phyloP scores from a whole-genome alignment of 495 filamentous ascomycete genomes.

The Diplogelasinospora grovesii region DNA sequence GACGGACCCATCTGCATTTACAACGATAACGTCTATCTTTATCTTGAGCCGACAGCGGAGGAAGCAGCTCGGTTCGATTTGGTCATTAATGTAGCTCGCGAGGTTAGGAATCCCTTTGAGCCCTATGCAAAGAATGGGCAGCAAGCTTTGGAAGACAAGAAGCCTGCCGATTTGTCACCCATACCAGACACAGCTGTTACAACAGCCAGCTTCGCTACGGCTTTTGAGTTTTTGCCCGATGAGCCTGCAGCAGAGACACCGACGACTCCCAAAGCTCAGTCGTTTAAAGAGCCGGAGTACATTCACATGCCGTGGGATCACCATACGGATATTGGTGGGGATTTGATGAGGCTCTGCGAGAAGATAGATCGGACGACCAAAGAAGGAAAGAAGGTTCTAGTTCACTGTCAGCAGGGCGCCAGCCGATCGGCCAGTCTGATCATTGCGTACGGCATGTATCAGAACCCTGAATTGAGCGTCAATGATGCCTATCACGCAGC shows the following conservation, averaged over 20 bases:
- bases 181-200: slow-evolving; percentile 67
- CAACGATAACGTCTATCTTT: slow-evolving; percentile 85
- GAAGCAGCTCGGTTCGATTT: slow-evolving; percentile 86
- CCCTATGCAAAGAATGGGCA: slow-evolving; percentile 19
- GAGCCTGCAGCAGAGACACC: slow-evolving; percentile 35
- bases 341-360: slow-evolving; percentile 78
- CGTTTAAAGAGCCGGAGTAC: slow-evolving; percentile 69
- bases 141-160: slow-evolving; percentile 7
- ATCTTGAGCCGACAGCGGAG: slow-evolving; percentile 79
- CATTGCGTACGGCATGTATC: slow-evolving; percentile 93
- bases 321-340: slow-evolving; percentile 89
- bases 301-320: slow-evolving; percentile 97
- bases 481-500: slow-evolving; percentile 91
- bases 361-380: slow-evolving; percentile 72
- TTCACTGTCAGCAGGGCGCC: slow-evolving; percentile 94
- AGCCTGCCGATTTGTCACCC: slow-evolving; percentile 34
- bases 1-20: slow-evolving; percentile 90
- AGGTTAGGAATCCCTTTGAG: slow-evolving; percentile 84
- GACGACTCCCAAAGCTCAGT: slow-evolving; percentile 52
- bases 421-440: slow-evolving; percentile 95
- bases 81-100: slow-evolving; percentile 90
- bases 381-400: slow-evolving; percentile 76
- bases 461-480: slow-evolving; percentile 77
- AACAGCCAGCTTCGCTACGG: slow-evolving; percentile 63
- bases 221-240: slow-evolving; percentile 52